These are phyloP conservation scores for Lichtheimia hyalospora DNA, from an alignment of 371 early-diverging fungal genomes.

Conservation along the genomic window DNA sequence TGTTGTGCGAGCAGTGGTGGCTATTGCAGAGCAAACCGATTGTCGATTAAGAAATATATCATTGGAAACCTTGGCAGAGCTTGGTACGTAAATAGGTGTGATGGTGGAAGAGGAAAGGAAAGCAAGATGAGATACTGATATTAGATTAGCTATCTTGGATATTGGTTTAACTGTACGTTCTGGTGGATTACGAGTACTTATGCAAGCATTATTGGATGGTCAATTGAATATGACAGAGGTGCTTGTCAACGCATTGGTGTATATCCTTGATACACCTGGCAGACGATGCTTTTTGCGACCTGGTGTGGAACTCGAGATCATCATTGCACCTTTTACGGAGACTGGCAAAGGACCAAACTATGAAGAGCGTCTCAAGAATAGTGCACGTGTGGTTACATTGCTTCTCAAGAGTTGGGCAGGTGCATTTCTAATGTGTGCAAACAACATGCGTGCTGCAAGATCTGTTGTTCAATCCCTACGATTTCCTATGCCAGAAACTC, in stretches of 20 bases:
- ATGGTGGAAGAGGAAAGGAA: neutral
- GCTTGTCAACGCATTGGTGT: conserved; percentile 65
- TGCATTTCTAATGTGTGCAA: conserved; percentile 73
- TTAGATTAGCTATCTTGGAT: conserved; percentile 45
- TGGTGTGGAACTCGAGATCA: conserved; percentile 73
- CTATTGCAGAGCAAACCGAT: conserved; percentile 80
- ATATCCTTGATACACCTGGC: conserved; percentile 70
- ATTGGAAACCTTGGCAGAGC: conserved; percentile 78
- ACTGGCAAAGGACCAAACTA: conserved; percentile 62
- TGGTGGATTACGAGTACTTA: conserved; percentile 72
- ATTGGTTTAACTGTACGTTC: conserved; percentile 62
- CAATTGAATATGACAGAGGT: conserved; percentile 66
- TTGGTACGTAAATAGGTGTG: conserved; percentile 52
- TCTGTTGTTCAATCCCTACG: conserved; percentile 76
- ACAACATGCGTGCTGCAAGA: conserved; percentile 69
- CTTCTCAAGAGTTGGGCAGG: conserved; percentile 82
- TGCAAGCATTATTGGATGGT: conserved; percentile 74
- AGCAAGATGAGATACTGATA: neutral
- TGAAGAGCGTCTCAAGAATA: conserved; percentile 65
- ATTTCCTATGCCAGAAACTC: conserved; percentile 74
- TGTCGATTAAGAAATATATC: conserved; percentile 72
- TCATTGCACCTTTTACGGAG: conserved; percentile 79
- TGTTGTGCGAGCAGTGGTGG: conserved; percentile 72
- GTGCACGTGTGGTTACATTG: conserved; percentile 58
- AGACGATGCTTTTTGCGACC: conserved; percentile 72